Evolutionary conservation across 2,329 filamentous ascomycete species (phyloP).

Genomic region (Verruconis gallopava): DNA sequence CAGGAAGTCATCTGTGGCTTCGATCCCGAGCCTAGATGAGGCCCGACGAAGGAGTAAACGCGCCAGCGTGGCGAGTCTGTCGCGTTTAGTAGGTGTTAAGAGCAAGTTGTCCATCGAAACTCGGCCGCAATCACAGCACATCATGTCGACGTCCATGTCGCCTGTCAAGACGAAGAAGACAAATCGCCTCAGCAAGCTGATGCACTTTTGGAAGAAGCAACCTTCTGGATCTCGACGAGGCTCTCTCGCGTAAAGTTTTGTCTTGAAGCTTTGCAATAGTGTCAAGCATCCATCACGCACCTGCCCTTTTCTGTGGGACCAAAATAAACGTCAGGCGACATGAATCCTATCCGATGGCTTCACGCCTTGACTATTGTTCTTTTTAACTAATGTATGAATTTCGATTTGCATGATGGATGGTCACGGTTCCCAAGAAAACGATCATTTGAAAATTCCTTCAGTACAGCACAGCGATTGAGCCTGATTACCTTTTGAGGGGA

Average conservation of each 20-base stretch:
- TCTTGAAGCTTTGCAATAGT: no score
- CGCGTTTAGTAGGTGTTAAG: constrained; percentile 54
- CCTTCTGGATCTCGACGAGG: neutral
- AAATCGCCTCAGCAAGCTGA: constrained; percentile 58
- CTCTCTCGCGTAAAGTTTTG: neutral
- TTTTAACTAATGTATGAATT: no score
- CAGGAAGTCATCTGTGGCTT: constrained; percentile 28
- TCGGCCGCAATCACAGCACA: constrained; percentile 34
- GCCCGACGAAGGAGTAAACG: constrained; percentile 51
- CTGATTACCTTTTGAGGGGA: no score
- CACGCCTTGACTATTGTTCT: no score
- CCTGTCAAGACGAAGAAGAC: constrained; percentile 41
- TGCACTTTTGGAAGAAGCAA: constrained; percentile 62
- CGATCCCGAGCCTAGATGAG: constrained; percentile 20
- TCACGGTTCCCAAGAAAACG: no score
- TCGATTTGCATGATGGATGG: no score
- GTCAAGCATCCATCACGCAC: no score
- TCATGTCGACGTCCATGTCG: constrained; percentile 29
- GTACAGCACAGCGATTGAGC: no score
- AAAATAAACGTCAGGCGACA: no score
- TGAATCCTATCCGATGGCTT: no score
- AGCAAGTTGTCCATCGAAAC: constrained; percentile 62
- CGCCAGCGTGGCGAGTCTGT: constrained; percentile 64
- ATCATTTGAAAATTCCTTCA: no score
- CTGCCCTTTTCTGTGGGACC: no score